Evolutionary conservation across 139 green algal genomes (phyloP).

Genomic region (Mesotaenium endlicherianum): DNA sequence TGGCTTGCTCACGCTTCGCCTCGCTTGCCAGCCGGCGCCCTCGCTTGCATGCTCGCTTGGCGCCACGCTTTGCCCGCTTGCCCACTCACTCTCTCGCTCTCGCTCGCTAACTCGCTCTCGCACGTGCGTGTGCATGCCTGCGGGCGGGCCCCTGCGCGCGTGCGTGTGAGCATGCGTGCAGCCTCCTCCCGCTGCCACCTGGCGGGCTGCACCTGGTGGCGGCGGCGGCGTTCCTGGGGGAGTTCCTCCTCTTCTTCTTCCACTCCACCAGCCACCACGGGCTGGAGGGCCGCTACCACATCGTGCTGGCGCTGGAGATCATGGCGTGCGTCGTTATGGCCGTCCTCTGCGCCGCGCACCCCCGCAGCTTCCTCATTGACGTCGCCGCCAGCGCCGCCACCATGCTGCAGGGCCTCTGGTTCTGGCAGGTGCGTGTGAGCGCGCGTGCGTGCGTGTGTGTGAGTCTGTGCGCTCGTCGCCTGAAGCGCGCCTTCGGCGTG

Average conservation of each 20-base stretch:
- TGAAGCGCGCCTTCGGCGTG: no score
- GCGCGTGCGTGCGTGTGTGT: no score
- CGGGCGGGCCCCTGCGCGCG: no score
- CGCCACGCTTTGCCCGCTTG: no score
- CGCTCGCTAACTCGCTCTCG: no score
- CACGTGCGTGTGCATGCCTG: no score
- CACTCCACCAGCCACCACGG: conserved; percentile 30
- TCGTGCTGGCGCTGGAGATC: conserved; percentile 12
- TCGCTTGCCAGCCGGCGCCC: no score
- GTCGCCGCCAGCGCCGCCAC: not conserved
- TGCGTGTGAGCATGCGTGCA: not conserved
- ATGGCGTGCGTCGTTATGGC: not conserved
- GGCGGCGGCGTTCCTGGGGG: conserved; percentile 3
- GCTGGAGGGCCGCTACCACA: conserved; percentile 34
- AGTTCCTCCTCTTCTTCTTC: conserved; percentile 25
- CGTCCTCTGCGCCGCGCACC: not conserved
- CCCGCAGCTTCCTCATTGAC: conserved; percentile 15
- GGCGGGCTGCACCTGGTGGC: conserved; percentile 19
- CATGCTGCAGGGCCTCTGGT: conserved; percentile 28
- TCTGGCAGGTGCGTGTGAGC: no score
- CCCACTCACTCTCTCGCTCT: no score
- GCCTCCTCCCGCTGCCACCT: conserved; percentile 21
- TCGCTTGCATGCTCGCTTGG: no score
- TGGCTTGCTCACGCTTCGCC: no score
- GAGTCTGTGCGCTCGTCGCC: no score